A percentile compares a stretch with the other conserved stretches of the same genome.
These are phyloP conservation scores for Mallotus repandus DNA, from an alignment of 441 rosid species.

Conservation along the genomic window DNA sequence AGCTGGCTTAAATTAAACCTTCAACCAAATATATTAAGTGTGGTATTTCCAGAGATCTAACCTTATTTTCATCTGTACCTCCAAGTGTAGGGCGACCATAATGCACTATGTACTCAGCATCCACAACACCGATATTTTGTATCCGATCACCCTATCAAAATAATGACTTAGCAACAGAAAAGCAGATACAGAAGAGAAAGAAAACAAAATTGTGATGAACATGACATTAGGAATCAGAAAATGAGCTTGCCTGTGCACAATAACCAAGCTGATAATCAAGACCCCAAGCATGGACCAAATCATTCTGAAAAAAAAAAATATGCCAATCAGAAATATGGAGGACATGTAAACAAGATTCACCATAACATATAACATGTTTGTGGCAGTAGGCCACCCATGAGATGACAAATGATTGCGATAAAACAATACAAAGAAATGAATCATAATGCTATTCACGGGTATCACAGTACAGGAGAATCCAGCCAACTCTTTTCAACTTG, in stretches of 20 bases:
- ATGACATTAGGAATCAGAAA: neutral
- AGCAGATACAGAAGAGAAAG: neutral
- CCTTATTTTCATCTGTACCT: conserved; percentile 34
- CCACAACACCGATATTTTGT: conserved; percentile 59
- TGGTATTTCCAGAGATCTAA: conserved; percentile 12
- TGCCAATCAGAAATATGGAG: neutral
- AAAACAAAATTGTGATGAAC: neutral
- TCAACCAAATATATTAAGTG: neutral
- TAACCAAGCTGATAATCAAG: conserved; percentile 68
- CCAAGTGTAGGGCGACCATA: conserved; percentile 72
- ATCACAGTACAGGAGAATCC: neutral
- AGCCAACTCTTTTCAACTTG: neutral
- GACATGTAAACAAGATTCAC: neutral
- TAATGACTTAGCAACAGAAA: neutral
- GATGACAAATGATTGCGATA: neutral
- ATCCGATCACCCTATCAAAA: conserved; percentile 59
- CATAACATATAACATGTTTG: neutral
- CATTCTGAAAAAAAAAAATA: conserved; percentile 43
- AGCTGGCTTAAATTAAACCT: neutral
- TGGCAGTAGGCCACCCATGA: neutral
- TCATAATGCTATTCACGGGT: neutral
- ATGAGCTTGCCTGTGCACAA: conserved; percentile 57
- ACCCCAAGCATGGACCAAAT: conserved; percentile 78
- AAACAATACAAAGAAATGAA: neutral
- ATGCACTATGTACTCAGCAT: conserved; percentile 65